Base-by-base conservation (phyloP, 192 early-diverging fungal species). In the Rhizoclosmatium sp. region DNA sequence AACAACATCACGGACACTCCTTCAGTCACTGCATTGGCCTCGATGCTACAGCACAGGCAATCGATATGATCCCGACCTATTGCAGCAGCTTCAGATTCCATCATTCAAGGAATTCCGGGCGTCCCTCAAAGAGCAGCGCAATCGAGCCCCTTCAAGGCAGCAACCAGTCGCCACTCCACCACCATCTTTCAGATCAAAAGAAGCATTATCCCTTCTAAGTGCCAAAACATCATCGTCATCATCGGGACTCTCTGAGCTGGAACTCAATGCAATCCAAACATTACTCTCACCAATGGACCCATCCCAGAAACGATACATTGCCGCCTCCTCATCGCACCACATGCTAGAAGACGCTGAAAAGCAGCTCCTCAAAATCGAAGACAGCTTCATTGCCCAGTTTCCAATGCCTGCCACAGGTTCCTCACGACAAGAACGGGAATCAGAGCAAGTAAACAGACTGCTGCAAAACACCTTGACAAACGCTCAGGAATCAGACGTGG, bases 341-440 rank as follows among this genome's bases (percentile, higher is more conserved):
- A 62, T 62, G 60, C 19, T 62, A 12, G 69, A 56, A 5, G 54
- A 10, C 1, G 39, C 9, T 56, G 47, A 40, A 12, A 19, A 16
- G 14, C 42, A n/a, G 44, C 45, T 62, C n/a, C 59, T 75, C 21
- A 75, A 75, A 42, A 45, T 75, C 4, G 72, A 62, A 16, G 59
- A 19, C 19, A 49, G 45, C 40, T 75, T 42, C 59, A 75, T 75
- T 46, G 42, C 31, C 7, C 72, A 75, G 21, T 75, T 75, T 46
- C 19, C 47, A 10, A 12, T 46, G 9, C 59, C 59, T 40, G 54
- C 9, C 16, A 39, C 7, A 12, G 14, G 44, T 4, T 47, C 41
- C 2, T 14, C 51, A 59, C 56, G 49, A 9, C 47, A 31, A 56
- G 31, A 31, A n/a, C 66, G 42, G 5, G 66, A 44, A 23, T n/a